Base-by-base conservation (phyloP, 2,329 filamentous ascomycete genomes). In the Fusarium sp. region DNA sequence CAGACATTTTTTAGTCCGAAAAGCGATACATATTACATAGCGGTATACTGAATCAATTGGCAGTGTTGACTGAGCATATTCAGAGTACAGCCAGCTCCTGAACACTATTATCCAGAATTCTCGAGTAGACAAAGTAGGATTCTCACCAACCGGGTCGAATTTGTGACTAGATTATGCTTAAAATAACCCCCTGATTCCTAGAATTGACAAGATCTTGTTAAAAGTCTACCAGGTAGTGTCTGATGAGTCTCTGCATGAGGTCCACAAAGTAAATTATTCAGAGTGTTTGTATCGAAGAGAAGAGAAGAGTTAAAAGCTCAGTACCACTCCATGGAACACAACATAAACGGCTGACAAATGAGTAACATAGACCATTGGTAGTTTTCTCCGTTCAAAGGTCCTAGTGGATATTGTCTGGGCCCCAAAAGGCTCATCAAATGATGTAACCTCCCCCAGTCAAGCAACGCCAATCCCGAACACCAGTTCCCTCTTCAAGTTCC, bases 401-500 rank as follows among this genome's bases (percentile, higher is more conserved):
- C n/a, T 36, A 60, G 44, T 48, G 22, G 38, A 58, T 20, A 38
- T 58, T 28, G 33, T 22, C 56, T 45, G 31, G 44, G n/a, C 17
- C 45, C 26, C 35, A 49, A 38, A 28, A 48, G 14, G 17, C 31
- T 41, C 31, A 52, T 66, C 77, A 84, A 39, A 84, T 75, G 45
- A 93, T 89, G 82, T 93, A 94, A 26, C 92, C 88, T 26, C 91
- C 90, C 56, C 87, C 87, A 7, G 89, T 91, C 35, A 94, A 87
- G 74, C 89, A 91, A 36, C 86, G 88, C 96, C 96, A 98, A 66
- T 90, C 88, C 65, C 96, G 90, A 54, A 98, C 89, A 0, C 92
- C 94, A 73, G 90, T 90, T 13, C 90, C 91, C 80, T 99, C 96
- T 81, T 98, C 96, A 36, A 99, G 86, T 83, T 98, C 95, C 18